phyloP scores from a whole-genome alignment of 352 stramenopile species.

The Peronosclerospora sorghi region DNA sequence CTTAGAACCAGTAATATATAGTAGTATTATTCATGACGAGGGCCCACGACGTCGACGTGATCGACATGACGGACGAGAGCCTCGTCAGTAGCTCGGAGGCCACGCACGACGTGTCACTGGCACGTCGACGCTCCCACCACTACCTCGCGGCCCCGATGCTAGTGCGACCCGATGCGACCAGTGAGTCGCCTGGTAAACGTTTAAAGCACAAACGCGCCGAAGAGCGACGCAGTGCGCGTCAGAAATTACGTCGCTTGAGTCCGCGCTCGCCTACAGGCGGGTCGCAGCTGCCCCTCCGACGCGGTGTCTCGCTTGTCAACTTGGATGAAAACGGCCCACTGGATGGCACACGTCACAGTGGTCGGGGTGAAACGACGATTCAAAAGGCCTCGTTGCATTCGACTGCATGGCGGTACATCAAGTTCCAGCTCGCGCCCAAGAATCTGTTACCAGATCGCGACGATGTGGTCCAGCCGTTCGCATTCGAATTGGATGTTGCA shows the following conservation, averaged over 20 bases:
- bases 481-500: constrained; percentile 21
- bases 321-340: constrained; percentile 8
- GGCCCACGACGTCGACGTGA: not conserved
- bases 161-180: constrained; percentile 38
- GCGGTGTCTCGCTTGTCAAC: constrained; percentile 12
- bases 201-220: constrained; percentile 41
- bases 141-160: not conserved
- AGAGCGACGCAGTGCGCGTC: constrained; percentile 34
- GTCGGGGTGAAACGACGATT: constrained; percentile 22
- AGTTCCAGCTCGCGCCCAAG: constrained; percentile 14
- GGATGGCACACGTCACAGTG: constrained; percentile 1
- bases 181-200: constrained; percentile 5
- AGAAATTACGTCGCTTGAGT: constrained; percentile 35
- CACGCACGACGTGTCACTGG: not conserved
- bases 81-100: constrained; percentile 6
- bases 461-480: constrained; percentile 22
- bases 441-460: constrained; percentile 34
- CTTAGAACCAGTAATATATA: no score
- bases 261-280: constrained; percentile 34
- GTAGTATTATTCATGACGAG: no score
- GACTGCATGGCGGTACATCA: constrained; percentile 49
- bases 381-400: constrained; percentile 39
- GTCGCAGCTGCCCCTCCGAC: constrained; percentile 11
- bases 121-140: constrained; percentile 8
- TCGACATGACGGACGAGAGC: constrained; percentile 5